These are phyloP conservation scores for Trametes polyzona DNA, from an alignment of 1,284 basidiomycete species.

Conservation along the genomic window DNA sequence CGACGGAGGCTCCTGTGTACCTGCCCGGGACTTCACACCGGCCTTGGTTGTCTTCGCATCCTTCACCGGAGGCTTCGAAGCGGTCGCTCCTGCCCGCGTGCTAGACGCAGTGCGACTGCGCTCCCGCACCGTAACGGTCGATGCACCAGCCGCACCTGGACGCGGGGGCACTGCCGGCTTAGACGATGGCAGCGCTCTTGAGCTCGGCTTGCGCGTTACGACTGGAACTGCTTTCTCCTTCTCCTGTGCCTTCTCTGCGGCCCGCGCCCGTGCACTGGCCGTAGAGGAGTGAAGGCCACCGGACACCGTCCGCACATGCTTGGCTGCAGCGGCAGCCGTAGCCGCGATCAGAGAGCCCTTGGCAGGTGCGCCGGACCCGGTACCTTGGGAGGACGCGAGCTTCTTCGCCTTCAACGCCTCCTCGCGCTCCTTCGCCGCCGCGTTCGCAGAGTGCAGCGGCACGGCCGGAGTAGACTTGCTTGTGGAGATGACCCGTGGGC, in stretches of 20 bases:
- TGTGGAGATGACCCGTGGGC: constrained; percentile 22
- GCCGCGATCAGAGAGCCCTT: background rate
- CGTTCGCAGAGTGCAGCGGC: constrained; percentile 9
- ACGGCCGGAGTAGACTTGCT: constrained; percentile 23
- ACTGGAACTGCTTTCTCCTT: constrained; percentile 5
- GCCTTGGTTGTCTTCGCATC: constrained; percentile 1
- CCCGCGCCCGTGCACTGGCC: constrained; percentile 17
- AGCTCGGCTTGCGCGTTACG: background rate
- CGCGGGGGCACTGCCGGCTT: constrained; percentile 3
- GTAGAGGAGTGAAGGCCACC: constrained; percentile 3
- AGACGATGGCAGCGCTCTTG: background rate
- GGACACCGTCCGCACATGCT: constrained; percentile 1
- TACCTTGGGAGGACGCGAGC: constrained; percentile 19
- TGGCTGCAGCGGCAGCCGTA: background rate
- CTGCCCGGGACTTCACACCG: constrained; percentile 10
- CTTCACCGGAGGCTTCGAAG: constrained; percentile 3
- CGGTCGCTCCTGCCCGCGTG: background rate
- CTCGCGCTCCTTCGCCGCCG: constrained; percentile 12
- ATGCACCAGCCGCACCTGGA: background rate
- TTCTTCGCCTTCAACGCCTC: constrained; percentile 16
- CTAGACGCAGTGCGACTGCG: constrained; percentile 4
- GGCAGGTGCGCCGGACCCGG: constrained; percentile 1
- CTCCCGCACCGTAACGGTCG: constrained; percentile 22
- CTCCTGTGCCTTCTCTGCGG: constrained; percentile 13
- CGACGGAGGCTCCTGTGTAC: constrained; percentile 15